Percentiles rank a stretch among this genome's conserved stretches.
phyloP scores from a whole-genome alignment of 192 early-diverging fungal genomes.

The Entomortierella beljakovae region DNA sequence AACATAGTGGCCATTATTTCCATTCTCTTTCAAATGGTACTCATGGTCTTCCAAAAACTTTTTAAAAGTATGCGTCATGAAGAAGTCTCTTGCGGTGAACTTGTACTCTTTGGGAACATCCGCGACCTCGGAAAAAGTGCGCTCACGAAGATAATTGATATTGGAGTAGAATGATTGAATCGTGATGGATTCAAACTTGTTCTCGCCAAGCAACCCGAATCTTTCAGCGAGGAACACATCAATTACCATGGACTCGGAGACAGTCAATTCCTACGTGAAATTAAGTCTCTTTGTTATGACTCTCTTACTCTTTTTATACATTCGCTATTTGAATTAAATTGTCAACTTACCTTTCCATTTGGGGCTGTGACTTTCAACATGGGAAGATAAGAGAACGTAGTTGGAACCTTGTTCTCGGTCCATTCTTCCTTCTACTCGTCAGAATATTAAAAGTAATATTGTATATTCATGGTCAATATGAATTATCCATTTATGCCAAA shows the following conservation, averaged over 20 bases:
- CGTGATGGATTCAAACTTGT: slow-evolving; percentile 23
- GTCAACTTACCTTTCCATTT: not conserved
- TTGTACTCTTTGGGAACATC: slow-evolving; percentile 1
- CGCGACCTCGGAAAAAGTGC: not conserved
- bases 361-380: slow-evolving; percentile 15
- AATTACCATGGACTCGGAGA: slow-evolving; percentile 33
- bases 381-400: slow-evolving; percentile 30
- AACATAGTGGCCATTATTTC: slow-evolving; percentile 45
- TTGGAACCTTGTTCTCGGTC: not conserved
- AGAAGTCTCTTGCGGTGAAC: not conserved
- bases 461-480: not conserved
- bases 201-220: slow-evolving; percentile 34
- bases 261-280: slow-evolving; percentile 8
- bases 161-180: slow-evolving; percentile 26
- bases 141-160: slow-evolving; percentile 33
- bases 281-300: too few species aligned
- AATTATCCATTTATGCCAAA: too few species aligned
- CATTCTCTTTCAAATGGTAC: slow-evolving; percentile 34
- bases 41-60: slow-evolving; percentile 40
- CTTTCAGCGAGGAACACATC: slow-evolving; percentile 28
- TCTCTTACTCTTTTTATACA: too few species aligned
- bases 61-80: not conserved
- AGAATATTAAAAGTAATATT: not conserved
- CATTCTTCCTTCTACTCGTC: slow-evolving; percentile 13
- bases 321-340: not conserved